Conservation (phyloP, 2,329 filamentous ascomycete genomes). For the Teratosphaeria zuluensis region DNA sequence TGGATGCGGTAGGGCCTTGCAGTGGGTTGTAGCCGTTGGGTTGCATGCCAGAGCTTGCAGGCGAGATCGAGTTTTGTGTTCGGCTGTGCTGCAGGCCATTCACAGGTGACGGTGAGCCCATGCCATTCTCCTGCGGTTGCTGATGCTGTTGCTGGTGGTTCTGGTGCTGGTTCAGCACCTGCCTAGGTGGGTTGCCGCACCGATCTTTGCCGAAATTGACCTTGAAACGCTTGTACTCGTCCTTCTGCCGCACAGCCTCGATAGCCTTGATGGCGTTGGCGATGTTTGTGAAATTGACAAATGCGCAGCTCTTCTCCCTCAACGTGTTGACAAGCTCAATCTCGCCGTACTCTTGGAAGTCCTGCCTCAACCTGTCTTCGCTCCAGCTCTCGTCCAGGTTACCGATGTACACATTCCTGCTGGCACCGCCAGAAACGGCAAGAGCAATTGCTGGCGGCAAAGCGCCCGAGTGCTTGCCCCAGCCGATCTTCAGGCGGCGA, state of each 20-base stretch:
- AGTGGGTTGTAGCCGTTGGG: slow-evolving; percentile 48
- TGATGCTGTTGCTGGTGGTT: slow-evolving; percentile 57
- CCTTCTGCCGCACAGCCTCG: slow-evolving; percentile 84
- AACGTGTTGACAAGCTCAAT: slow-evolving; percentile 96
- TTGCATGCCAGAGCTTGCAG: slow-evolving; percentile 41
- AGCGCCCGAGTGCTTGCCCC: slow-evolving; percentile 97
- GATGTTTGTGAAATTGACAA: slow-evolving; percentile 99
- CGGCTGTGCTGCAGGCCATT: slow-evolving; percentile 49
- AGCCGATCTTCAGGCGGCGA: slow-evolving; percentile 92
- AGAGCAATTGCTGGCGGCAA: slow-evolving; percentile 91
- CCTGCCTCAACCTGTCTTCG: slow-evolving; percentile 87
- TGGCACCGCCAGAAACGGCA: slow-evolving; percentile 90
- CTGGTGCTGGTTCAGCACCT: slow-evolving; percentile 53
- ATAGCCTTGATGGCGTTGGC: slow-evolving; percentile 99
- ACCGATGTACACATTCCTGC: slow-evolving; percentile 96
- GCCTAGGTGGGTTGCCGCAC: slow-evolving; percentile 90
- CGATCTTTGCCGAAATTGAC: slow-evolving; percentile 99
- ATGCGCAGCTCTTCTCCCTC: slow-evolving; percentile 97
- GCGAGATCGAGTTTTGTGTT: slow-evolving; percentile 51
- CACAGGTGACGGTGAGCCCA: slow-evolving; percentile 46
- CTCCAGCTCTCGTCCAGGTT: slow-evolving; percentile 97
- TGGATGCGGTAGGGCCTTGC: slow-evolving; percentile 56
- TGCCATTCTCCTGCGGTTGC: slow-evolving; percentile 36
- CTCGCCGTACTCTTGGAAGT: slow-evolving; percentile 95
- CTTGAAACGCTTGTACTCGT: slow-evolving; percentile 98